Conservation (phyloP, 768 basidiomycete species). For the Leucocoprinus leucothites region DNA sequence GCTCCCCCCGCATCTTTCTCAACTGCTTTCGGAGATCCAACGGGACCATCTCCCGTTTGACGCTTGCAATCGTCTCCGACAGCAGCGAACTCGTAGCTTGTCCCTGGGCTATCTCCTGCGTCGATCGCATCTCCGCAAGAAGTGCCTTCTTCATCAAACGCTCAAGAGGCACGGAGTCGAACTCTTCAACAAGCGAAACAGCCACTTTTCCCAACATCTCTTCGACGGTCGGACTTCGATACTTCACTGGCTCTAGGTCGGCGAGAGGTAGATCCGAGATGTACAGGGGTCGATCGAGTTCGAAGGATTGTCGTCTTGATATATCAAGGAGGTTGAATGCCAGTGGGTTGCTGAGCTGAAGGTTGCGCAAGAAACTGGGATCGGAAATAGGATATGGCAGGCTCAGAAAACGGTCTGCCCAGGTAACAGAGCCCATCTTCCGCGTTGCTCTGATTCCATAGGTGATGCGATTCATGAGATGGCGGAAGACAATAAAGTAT, state of each 20-base stretch:
- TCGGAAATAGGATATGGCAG: constrained; percentile 7
- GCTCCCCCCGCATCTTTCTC: not conserved
- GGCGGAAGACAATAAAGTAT: constrained; percentile 38
- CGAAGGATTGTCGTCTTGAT: not conserved
- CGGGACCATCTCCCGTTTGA: not conserved
- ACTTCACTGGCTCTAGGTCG: not conserved
- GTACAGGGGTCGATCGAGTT: not conserved
- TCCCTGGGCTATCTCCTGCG: constrained; percentile 1
- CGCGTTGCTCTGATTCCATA: constrained; percentile 18
- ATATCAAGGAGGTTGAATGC: not conserved
- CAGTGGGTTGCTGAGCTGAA: not conserved
- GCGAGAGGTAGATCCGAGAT: not conserved
- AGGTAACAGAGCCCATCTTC: constrained; percentile 12
- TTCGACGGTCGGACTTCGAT: constrained; percentile 16
- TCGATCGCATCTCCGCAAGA: not conserved
- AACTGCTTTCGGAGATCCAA: not conserved
- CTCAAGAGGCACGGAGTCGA: constrained; percentile 17
- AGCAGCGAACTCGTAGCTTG: not conserved
- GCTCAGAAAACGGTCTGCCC: constrained; percentile 28
- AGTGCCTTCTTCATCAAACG: constrained; percentile 19
- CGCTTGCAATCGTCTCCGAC: not conserved
- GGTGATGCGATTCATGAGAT: constrained; percentile 28
- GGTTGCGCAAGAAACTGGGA: not conserved
- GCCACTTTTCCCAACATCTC: constrained; percentile 18
- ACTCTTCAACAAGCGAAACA: constrained; percentile 12